Evolutionary conservation across 116 monocot genomes (phyloP).

Genomic region (Iris pallida): DNA sequence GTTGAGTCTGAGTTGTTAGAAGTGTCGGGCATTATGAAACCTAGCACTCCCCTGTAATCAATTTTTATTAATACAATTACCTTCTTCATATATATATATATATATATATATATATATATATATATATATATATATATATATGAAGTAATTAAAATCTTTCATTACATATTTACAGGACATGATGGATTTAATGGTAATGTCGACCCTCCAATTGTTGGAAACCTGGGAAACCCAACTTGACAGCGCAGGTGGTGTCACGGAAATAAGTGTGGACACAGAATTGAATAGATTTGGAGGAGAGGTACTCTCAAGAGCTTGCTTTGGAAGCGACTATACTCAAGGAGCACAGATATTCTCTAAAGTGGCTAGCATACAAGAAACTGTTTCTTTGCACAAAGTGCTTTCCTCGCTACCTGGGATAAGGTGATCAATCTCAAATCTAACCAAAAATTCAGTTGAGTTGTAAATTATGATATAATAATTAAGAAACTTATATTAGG

Average conservation of each 20-base stretch:
- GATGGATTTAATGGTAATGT: constrained; percentile 55
- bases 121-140: too few species aligned
- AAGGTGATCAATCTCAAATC: neutral
- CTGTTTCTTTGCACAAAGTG: constrained; percentile 26
- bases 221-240: constrained; percentile 44
- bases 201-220: constrained; percentile 22
- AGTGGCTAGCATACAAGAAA: constrained; percentile 30
- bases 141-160: too few species aligned
- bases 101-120: too few species aligned
- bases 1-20: too few species aligned
- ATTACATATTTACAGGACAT: constrained; percentile 31
- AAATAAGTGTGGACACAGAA: constrained; percentile 48
- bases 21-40: too few species aligned
- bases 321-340: constrained; percentile 45
- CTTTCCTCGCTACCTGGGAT: constrained; percentile 36
- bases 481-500: too few species aligned
- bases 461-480: too few species aligned
- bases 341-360: constrained; percentile 50
- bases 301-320: constrained; percentile 53
- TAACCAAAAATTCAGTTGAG: too few species aligned
- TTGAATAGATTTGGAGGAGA: constrained; percentile 38
- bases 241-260: constrained; percentile 18
- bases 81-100: too few species aligned
- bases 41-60: too few species aligned
- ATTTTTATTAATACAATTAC: too few species aligned